Evolutionary conservation across 441 rosid species (phyloP), one percentile per base, ranked within the genome.

Genomic region (Jatropha podagrica): DNA sequence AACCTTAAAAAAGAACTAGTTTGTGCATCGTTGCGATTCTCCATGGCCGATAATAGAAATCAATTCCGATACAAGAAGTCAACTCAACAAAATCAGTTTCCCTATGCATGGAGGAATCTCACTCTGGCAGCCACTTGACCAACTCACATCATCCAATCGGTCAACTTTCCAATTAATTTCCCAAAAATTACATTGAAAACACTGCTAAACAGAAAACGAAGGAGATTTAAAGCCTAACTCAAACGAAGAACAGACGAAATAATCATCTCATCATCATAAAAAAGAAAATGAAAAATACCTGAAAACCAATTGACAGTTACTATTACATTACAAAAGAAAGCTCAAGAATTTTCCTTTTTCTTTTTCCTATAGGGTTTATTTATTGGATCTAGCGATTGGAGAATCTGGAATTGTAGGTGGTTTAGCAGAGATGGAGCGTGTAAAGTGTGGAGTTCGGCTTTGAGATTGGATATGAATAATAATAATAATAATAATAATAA

Each of bases 1-100:
- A 62, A 89, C 97, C 97, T 86, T 61, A 86, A 74, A 80, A 79
- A 81, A 14, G 93, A 78, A 69, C 66, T 80, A 46, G 81, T 80
- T 74, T 88, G 96, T 42, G 81, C 76, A 38, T 84, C 89, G 54
- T 76, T 70, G 72, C 85, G 86, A 77, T 65, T 81, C 46, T 90
- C 96, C 97, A 92, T 92, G 65, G 75, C 78, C 54, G 65, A 42
- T 38, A 26, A 15, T 20, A 44, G 60, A 41, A 40, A 54, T 48
- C 61, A 40, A 49, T 62, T n/a, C 5, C 65, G 37, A 42, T 12
- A 4, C 14, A 32, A 51, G 17, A 74, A 38, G 23, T 14, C 49
- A 37, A 61, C 60, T 10, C 44, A 15, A 54, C 23, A 27, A 18
- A 17, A 41, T 42, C 58, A 42, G 38, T 55, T 54, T 52, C 61